Evolutionary conservation across 352 stramenopile species (phyloP), one percentile per base, ranked within the genome.

Genomic region (Globisporangium takayamanum): DNA sequence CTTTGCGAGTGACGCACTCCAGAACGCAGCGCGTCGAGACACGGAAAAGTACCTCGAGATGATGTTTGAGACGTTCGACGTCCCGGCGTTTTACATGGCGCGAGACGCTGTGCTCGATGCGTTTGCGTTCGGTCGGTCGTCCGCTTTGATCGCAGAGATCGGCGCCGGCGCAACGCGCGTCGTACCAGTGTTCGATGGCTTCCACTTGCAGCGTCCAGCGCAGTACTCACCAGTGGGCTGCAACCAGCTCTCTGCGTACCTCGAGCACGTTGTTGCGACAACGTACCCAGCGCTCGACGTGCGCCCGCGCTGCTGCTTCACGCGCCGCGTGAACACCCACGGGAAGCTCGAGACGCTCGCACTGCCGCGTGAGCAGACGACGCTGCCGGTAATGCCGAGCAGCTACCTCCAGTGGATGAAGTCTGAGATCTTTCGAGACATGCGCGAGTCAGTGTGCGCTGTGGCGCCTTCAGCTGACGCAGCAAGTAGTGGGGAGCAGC

Each of bases 61-160:
- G 63, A 95, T 97, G 76, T 97, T 98, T 60, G 92, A 98, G 68
- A 92, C 71, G 53, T 97, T 97, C 60, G 68, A 84, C 44, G 78
- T 90, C 22, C 89, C 89, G 15, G 87, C 87, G 15, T 93, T 96
- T 63, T 97, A 96, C 69, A 82, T 96, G 66, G 86, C 88, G 20
- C 93, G 95, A 53, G 88, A 93, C 54, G 88, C 87, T 3, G 80
- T 96, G 56, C 73, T 98, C 22, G 87, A 94, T 52, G 87, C 92
- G 0, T 98, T 98, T 59, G 86, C 90, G 2, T 92, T 96, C 37
- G 92, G 92, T 2, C 73, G 90, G 3, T 91, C 88, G 18, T 73
- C 87, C 20, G 89, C 92, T 16, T 60, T 98, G 39, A 84, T 98
- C 47, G 85, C 80, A 8, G 92, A 98, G 62, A 83, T 96, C 60